Percentiles rank a stretch among this genome's conserved stretches.
Evolutionary conservation across 148 eudicot species (phyloP).

Genomic region (Fagopyrum tataricum): DNA sequence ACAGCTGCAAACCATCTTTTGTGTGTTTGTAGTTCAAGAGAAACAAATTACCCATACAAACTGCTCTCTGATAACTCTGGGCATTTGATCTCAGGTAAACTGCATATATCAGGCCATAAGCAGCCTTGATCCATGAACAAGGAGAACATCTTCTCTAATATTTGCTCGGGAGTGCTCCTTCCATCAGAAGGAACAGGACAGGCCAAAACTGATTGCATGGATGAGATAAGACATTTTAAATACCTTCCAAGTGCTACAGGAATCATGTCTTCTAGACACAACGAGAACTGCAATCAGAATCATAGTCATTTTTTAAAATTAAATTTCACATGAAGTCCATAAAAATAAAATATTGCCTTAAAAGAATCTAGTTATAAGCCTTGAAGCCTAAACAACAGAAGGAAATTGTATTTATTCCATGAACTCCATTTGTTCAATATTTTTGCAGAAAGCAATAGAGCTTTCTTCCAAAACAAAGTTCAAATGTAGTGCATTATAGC

Average conservation of each 20-base stretch:
- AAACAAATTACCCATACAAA: conserved; percentile 60
- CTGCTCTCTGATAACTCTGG: conserved; percentile 68
- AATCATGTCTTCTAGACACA: conserved; percentile 95
- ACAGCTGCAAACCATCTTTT: neutral
- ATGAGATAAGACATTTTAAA: conserved; percentile 58
- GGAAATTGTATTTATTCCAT: neutral
- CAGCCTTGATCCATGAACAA: conserved; percentile 88
- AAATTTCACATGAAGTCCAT: neutral
- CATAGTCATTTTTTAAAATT: neutral
- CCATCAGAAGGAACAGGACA: conserved; percentile 21
- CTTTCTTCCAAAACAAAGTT: neutral
- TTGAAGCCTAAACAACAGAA: neutral
- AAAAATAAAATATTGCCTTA: neutral
- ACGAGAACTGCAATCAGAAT: conserved; percentile 66
- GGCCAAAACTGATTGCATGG: conserved; percentile 36
- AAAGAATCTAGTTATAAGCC: neutral
- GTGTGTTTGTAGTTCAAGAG: conserved; percentile 8
- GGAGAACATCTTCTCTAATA: conserved; percentile 81
- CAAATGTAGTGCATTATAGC: neutral
- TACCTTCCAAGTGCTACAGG: conserved; percentile 93
- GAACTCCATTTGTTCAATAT: neutral
- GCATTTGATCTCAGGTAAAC: conserved; percentile 69
- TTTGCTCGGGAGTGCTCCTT: conserved; percentile 43
- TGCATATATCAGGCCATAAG: conserved; percentile 83
- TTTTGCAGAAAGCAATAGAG: neutral